These are phyloP conservation scores for Lactarius sp. DNA, from an alignment of 768 basidiomycete genomes.

Conservation along the genomic window DNA sequence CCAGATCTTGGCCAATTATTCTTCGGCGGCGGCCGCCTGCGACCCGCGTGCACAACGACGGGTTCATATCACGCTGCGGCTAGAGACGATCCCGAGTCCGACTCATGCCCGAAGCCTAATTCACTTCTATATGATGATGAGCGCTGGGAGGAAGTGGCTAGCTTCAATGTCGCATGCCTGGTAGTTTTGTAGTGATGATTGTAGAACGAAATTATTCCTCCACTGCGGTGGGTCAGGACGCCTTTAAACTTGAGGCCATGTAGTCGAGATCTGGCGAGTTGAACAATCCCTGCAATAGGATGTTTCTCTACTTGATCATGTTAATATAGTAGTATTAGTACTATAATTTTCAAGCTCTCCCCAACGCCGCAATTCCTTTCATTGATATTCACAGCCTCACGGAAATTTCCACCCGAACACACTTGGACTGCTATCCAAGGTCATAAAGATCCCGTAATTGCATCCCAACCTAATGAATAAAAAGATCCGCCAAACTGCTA, in stretches of 20 bases:
- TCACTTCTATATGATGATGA: too few species aligned
- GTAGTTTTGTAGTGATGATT: too few species aligned
- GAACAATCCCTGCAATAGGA: not conserved
- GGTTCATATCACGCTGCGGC: not conserved
- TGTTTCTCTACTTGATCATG: not conserved
- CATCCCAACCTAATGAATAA: slow-evolving; percentile 9
- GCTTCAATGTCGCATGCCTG: not conserved
- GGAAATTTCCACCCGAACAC: slow-evolving; percentile 4
- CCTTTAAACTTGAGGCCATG: not conserved
- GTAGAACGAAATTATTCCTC: not conserved
- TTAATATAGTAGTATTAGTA: too few species aligned
- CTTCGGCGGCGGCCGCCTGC: slow-evolving; percentile 4
- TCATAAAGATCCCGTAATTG: not conserved
- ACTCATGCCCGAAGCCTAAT: not conserved
- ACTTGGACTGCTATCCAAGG: not conserved
- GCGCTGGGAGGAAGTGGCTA: too few species aligned
- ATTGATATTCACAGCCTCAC: not conserved
- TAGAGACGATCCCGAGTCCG: not conserved
- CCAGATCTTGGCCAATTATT: not conserved
- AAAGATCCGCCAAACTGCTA: not conserved
- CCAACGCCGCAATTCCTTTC: not conserved
- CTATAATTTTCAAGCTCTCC: not conserved
- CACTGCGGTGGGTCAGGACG: not conserved
- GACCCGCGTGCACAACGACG: not conserved
- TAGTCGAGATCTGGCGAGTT: not conserved